These are phyloP conservation scores for Haberlea rhodopensis DNA, from an alignment of 257 asterid species.

Conservation along the genomic window DNA sequence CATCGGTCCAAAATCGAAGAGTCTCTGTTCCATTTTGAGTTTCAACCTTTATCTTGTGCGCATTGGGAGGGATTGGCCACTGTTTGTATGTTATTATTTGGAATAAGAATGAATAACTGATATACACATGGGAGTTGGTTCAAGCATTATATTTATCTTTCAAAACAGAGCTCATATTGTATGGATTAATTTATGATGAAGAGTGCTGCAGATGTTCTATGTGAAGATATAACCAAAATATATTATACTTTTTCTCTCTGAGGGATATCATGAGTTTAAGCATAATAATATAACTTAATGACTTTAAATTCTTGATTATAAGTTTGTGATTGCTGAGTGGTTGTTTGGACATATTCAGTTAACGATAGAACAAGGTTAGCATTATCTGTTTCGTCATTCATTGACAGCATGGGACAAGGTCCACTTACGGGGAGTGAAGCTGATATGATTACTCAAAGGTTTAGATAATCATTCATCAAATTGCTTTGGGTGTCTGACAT, in stretches of 20 bases:
- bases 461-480: not conserved
- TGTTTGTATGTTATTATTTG: slow-evolving; percentile 4
- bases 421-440: not conserved
- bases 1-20: not conserved
- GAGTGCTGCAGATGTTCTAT: not conserved
- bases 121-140: not conserved
- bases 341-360: slow-evolving; percentile 2
- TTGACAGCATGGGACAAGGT: not conserved
- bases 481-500: not conserved
- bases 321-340: not conserved
- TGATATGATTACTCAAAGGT: not conserved
- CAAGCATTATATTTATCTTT: not conserved
- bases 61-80: slow-evolving; percentile 3
- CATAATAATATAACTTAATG: not conserved
- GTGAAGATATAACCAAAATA: not conserved
- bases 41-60: not conserved
- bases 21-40: not conserved
- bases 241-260: not conserved
- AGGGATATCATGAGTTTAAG: slow-evolving; percentile 8
- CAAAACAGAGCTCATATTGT: not conserved
- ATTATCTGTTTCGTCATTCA: not conserved
- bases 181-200: slow-evolving; percentile 8
- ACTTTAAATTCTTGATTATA: slow-evolving; percentile 3
- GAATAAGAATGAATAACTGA: not conserved
- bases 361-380: slow-evolving; percentile 4